These are phyloP conservation scores for Arabidopsis arenosa DNA, from an alignment of 345 rosid genomes.

Conservation along the genomic window DNA sequence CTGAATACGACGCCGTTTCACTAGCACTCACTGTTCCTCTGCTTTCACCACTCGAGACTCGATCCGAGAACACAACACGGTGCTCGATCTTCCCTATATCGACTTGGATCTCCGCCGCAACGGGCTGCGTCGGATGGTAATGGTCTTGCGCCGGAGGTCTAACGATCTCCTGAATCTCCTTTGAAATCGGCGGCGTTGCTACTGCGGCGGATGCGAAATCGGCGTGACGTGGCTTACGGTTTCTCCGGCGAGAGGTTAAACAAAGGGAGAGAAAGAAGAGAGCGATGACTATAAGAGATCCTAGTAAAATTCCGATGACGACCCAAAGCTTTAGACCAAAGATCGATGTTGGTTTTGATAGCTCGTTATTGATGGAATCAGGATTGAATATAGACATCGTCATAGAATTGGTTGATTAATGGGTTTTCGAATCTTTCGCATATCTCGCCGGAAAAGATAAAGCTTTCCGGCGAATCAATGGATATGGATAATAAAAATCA, in stretches of 20 bases:
- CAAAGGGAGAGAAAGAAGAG: conserved; percentile 91
- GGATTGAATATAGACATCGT: conserved; percentile 70
- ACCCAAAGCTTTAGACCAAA: conserved; percentile 94
- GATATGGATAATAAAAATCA: conserved; percentile 33
- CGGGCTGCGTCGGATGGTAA: conserved; percentile 50
- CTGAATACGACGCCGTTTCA: conserved; percentile 64
- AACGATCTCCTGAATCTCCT: conserved; percentile 86
- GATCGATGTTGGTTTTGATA: conserved; percentile 86
- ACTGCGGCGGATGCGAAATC: conserved; percentile 41
- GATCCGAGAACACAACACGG: conserved; percentile 78
- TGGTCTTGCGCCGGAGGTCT: conserved; percentile 49
- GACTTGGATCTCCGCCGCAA: conserved; percentile 83
- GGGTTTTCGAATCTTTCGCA: conserved; percentile 33
- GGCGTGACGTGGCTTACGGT: conserved; percentile 37
- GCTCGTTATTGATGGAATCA: conserved; percentile 68
- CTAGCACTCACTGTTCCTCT: conserved; percentile 69
- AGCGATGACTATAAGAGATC: conserved; percentile 80
- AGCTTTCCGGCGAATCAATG: conserved; percentile 36
- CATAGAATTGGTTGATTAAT: neutral
- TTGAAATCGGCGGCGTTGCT: conserved; percentile 71
- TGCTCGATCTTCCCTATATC: conserved; percentile 91
- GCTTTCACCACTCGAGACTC: conserved; percentile 80
- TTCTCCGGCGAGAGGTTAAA: conserved; percentile 77
- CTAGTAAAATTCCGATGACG: conserved; percentile 81
- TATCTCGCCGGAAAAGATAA: conserved; percentile 29